Evolutionary conservation across 2,329 filamentous ascomycete species (phyloP).

Genomic region (Phoma sp.): DNA sequence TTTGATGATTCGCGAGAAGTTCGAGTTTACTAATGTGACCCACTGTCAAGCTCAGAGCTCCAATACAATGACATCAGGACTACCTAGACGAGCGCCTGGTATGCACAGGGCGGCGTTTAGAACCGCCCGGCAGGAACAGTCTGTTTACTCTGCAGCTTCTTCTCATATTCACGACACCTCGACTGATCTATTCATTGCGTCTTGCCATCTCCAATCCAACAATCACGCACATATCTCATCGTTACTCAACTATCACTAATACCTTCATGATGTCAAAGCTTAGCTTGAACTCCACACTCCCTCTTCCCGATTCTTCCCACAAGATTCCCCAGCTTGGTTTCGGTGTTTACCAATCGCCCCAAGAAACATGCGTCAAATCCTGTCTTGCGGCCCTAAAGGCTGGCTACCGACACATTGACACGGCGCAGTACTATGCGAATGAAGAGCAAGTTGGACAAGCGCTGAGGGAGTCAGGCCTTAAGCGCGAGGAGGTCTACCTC

Average conservation of each 20-base stretch:
- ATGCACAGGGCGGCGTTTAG: slow-evolving; percentile 13
- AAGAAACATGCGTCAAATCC: slow-evolving; percentile 63
- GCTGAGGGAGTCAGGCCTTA: slow-evolving; percentile 63
- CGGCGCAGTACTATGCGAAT: slow-evolving; percentile 75
- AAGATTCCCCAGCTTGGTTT: slow-evolving; percentile 73
- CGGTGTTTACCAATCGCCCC: slow-evolving; percentile 71
- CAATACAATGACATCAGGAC: slow-evolving; percentile 22
- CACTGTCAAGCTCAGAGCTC: slow-evolving; percentile 5
- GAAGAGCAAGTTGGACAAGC: slow-evolving; percentile 72
- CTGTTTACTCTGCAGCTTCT: slow-evolving; percentile 7
- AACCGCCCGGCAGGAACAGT: slow-evolving; percentile 7
- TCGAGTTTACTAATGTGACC: slow-evolving; percentile 4
- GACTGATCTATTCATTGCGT: slow-evolving; percentile 5
- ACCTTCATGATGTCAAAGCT: slow-evolving; percentile 35
- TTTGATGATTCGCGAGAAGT: neutral
- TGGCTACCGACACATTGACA: slow-evolving; percentile 71
- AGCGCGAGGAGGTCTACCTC: slow-evolving; percentile 68
- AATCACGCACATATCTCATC: slow-evolving; percentile 11
- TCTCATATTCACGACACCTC: slow-evolving; percentile 19
- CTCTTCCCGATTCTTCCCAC: slow-evolving; percentile 59
- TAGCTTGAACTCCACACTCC: slow-evolving; percentile 57
- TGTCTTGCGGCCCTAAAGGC: slow-evolving; percentile 64
- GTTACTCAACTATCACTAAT: slow-evolving; percentile 9
- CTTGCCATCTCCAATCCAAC: slow-evolving; percentile 2
- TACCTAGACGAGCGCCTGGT: slow-evolving; percentile 10